Evolutionary conservation across 2,329 filamentous ascomycete genomes (phyloP), one percentile per base, ranked within the genome.

Genomic region (Fusarium ramigenum): DNA sequence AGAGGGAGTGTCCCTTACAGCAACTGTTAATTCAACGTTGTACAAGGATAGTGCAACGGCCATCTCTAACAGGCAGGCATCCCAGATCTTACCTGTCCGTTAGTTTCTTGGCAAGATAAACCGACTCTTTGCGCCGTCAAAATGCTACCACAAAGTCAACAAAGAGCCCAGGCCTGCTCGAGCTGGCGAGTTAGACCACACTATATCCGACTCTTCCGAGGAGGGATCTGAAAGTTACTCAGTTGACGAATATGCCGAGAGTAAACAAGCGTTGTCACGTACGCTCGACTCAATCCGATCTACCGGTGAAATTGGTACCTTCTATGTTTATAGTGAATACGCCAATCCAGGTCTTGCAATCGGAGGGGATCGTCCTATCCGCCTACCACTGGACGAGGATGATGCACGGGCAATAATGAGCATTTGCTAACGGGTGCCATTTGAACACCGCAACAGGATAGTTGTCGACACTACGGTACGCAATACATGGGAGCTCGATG

Each of bases 401-500:
- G 47, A 58, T 49, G 60, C 58, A 9, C 37, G 65, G 14, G 34
- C 36, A 36, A 68, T 74, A 42, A 68, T 65, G 34, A 53, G 30
- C 49, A 40, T 23, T 16, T 64, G 66, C 16, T 42, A 60, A 34
- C 63, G 63, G 37, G 53, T 66, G 16, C 49, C 69, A 8, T 73
- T 62, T 58, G 69, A 63, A 11, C 62, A 58, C 18, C 66, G 60
- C 12, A 52, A 70, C 11, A 58, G 63, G 37, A 64, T 66, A 4
- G 19, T 68, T 7, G 60, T 70, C 7, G 66, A 68, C 30, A 65
- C 44, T 6, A 39, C 53, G 15, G 37, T 61, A 43, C 63, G 58
- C 44, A 52, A 74, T 40, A 60, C 60, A 37, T 73, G 63, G 66
- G 70, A 66, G 19, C 65, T 73, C 5, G 58, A 73, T 36, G 44